Conservation (phyloP, 2,329 filamentous ascomycete genomes). For the Fusarium sp. region DNA sequence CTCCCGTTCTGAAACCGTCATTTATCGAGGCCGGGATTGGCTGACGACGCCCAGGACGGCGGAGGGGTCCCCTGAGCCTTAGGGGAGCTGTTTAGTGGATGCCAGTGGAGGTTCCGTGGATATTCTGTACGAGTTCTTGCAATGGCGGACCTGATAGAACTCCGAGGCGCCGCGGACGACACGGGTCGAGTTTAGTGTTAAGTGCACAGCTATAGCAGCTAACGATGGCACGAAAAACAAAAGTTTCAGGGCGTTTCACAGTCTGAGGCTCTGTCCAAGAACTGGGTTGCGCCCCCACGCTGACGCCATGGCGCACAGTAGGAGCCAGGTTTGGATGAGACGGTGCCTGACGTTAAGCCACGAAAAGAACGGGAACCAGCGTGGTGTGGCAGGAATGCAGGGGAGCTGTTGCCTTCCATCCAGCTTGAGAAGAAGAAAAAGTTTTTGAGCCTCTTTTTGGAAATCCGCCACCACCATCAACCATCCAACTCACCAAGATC, state of each 20-base stretch:
- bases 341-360: constrained; percentile 38
- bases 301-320: constrained; percentile 27
- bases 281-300: constrained; percentile 30
- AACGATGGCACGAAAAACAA: no score
- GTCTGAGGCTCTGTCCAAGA: constrained; percentile 31
- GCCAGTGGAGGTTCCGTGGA: not conserved
- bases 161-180: not conserved
- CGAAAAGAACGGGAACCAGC: not conserved
- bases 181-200: not conserved
- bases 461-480: constrained; percentile 20
- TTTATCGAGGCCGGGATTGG: constrained; percentile 38
- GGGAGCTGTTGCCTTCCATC: constrained; percentile 18
- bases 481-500: constrained; percentile 11
- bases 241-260: constrained; percentile 32
- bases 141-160: not conserved
- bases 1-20: constrained; percentile 35
- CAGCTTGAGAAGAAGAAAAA: constrained; percentile 11
- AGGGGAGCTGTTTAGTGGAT: not conserved
- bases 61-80: constrained; percentile 1
- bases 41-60: constrained; percentile 11
- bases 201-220: not conserved
- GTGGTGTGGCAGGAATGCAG: constrained; percentile 41
- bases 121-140: not conserved
- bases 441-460: constrained; percentile 6
- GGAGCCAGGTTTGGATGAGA: constrained; percentile 25